Conservation (phyloP, 495 filamentous ascomycete species). For the Penicillium nucicola region DNA sequence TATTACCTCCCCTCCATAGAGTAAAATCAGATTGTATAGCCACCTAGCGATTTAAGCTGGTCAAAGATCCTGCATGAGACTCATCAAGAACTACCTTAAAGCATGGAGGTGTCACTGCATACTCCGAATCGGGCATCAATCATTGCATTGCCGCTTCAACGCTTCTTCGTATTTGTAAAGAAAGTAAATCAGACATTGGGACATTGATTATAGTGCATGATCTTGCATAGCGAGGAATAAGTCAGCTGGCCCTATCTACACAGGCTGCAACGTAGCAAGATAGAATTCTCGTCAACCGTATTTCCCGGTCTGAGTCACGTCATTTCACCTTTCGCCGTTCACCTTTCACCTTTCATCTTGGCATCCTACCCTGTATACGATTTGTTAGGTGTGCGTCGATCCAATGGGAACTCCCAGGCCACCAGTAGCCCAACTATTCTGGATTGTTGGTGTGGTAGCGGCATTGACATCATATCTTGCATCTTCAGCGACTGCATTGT, state of each 20-base stretch:
- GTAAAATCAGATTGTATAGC: neutral
- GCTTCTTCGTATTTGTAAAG: neutral
- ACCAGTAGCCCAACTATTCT: slow-evolving; percentile 31
- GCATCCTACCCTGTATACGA: neutral
- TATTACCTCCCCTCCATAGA: neutral
- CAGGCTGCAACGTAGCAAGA: neutral
- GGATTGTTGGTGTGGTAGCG: slow-evolving; percentile 27
- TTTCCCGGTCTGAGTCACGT: neutral
- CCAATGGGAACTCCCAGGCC: slow-evolving; percentile 33
- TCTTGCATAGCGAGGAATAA: neutral
- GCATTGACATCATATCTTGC: slow-evolving; percentile 21
- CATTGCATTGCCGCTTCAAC: no score
- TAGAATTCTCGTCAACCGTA: neutral
- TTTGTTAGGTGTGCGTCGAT: slow-evolving; percentile 16
- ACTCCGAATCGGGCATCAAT: neutral
- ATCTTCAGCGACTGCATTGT: slow-evolving; percentile 48
- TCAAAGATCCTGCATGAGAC: neutral
- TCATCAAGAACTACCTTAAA: neutral
- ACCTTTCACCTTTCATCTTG: no score
- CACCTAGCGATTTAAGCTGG: neutral
- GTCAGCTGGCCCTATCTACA: neutral
- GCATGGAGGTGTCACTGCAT: neutral
- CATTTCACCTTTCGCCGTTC: no score
- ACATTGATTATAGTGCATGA: neutral
- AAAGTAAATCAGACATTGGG: neutral